phyloP scores from a whole-genome alignment of 2,329 filamentous ascomycete genomes.

The Aspergillus brasiliensis region DNA sequence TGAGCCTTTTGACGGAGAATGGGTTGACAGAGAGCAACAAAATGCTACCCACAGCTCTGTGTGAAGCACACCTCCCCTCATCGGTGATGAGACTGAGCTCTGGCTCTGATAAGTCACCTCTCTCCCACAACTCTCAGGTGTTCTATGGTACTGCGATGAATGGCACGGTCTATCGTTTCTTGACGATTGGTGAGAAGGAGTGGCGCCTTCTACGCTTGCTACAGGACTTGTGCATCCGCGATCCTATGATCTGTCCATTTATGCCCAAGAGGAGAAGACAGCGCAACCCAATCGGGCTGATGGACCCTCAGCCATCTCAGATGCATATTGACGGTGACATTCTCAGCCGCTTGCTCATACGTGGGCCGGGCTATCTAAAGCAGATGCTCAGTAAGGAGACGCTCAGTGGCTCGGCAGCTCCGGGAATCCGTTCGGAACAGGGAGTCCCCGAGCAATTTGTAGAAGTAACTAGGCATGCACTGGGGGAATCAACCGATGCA shows the following conservation, averaged over 20 bases:
- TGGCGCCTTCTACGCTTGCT: slow-evolving; percentile 73
- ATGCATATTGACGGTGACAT: slow-evolving; percentile 72
- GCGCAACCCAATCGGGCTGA: slow-evolving; percentile 32
- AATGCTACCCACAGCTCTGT: slow-evolving; percentile 32
- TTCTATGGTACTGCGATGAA: slow-evolving; percentile 68
- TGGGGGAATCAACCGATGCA: slow-evolving; percentile 36
- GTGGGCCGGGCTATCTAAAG: slow-evolving; percentile 36
- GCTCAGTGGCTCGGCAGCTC: slow-evolving; percentile 11
- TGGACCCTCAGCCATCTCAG: slow-evolving; percentile 44
- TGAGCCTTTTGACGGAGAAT: slow-evolving; percentile 43
- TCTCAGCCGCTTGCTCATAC: slow-evolving; percentile 57
- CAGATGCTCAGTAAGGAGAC: slow-evolving; percentile 32
- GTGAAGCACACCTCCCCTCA: slow-evolving; percentile 37
- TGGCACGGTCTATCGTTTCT: slow-evolving; percentile 70
- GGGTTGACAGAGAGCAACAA: slow-evolving; percentile 30
- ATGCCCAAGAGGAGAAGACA: slow-evolving; percentile 35
- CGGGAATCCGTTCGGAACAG: slow-evolving; percentile 13
- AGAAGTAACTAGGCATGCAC: slow-evolving; percentile 54
- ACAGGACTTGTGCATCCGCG: slow-evolving; percentile 65
- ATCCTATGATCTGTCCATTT: slow-evolving; percentile 55
- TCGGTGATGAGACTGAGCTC: slow-evolving; percentile 36
- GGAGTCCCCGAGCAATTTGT: slow-evolving; percentile 46
- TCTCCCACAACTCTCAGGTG: slow-evolving; percentile 42
- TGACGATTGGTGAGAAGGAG: slow-evolving; percentile 62
- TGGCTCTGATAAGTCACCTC: slow-evolving; percentile 18